Conservation (phyloP, 225 moss, liverwort and hornwort species). For the Rhytidiadelphus loreus region DNA sequence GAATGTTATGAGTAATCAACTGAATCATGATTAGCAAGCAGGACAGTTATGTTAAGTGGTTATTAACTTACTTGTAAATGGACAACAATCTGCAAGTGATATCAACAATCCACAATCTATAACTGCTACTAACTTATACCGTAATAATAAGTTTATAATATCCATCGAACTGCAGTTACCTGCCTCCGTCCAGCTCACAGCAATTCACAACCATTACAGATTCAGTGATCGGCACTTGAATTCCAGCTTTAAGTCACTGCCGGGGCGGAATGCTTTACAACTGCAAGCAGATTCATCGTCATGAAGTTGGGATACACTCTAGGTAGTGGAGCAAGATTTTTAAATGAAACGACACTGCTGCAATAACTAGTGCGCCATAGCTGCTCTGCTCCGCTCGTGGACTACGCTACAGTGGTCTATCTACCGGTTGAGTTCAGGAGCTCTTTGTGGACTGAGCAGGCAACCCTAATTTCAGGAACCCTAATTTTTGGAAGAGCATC, state of each 20-base stretch:
- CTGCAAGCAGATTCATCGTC: background rate
- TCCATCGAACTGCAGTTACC: background rate
- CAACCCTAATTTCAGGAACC: background rate
- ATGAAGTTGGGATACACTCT: background rate
- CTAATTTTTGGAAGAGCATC: background rate
- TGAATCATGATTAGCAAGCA: background rate
- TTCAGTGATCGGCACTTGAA: background rate
- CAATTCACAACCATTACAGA: background rate
- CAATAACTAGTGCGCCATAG: background rate
- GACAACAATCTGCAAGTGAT: background rate
- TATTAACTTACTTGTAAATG: background rate
- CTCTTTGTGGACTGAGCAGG: too few species aligned
- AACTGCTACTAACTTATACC: too few species aligned
- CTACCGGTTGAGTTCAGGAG: too few species aligned
- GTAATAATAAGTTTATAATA: background rate
- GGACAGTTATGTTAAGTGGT: background rate
- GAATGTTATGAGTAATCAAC: background rate
- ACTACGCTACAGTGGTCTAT: too few species aligned
- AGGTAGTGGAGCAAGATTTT: background rate
- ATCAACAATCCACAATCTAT: background rate
- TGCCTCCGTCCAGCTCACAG: background rate
- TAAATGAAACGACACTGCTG: background rate
- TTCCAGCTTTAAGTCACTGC: background rate
- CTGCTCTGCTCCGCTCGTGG: background rate
- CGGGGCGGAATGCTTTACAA: background rate